Conservation (phyloP, 768 basidiomycete species). For the Tulasnella sp. region DNA sequence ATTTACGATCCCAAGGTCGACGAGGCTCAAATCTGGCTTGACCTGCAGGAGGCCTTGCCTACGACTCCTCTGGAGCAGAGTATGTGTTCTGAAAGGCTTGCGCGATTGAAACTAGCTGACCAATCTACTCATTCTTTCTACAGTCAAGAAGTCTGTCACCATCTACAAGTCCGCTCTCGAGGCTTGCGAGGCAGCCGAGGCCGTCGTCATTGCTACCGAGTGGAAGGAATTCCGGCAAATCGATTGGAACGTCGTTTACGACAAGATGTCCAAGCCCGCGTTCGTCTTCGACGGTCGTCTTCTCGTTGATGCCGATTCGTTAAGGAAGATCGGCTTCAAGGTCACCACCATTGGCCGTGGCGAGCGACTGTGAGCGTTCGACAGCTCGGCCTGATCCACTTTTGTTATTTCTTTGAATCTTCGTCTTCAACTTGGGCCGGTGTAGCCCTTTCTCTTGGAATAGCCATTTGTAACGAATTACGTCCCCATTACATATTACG, state of each 20-base stretch:
- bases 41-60: constrained; percentile 68
- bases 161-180: constrained; percentile 74
- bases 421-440: not conserved
- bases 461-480: not conserved
- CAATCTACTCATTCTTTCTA: constrained; percentile 15
- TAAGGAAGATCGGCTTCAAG: constrained; percentile 85
- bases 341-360: constrained; percentile 58
- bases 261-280: constrained; percentile 93
- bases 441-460: not conserved
- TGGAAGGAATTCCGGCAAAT: constrained; percentile 96
- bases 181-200: constrained; percentile 85
- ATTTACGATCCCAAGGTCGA: constrained; percentile 85
- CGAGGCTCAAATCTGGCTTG: constrained; percentile 80
- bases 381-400: not conserved
- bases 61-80: constrained; percentile 58
- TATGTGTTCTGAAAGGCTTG: constrained; percentile 40
- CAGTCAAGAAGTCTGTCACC: constrained; percentile 85
- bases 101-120: constrained; percentile 10
- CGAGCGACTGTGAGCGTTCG: constrained; percentile 31
- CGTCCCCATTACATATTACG: not conserved
- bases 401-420: constrained; percentile 1
- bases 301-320: constrained; percentile 73
- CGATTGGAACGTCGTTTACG: constrained; percentile 84
- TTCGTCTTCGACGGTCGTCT: constrained; percentile 94
- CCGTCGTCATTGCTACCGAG: constrained; percentile 93